Base-by-base conservation (phyloP, 2,329 filamentous ascomycete genomes). In the Endoconidiophora laricicola region DNA sequence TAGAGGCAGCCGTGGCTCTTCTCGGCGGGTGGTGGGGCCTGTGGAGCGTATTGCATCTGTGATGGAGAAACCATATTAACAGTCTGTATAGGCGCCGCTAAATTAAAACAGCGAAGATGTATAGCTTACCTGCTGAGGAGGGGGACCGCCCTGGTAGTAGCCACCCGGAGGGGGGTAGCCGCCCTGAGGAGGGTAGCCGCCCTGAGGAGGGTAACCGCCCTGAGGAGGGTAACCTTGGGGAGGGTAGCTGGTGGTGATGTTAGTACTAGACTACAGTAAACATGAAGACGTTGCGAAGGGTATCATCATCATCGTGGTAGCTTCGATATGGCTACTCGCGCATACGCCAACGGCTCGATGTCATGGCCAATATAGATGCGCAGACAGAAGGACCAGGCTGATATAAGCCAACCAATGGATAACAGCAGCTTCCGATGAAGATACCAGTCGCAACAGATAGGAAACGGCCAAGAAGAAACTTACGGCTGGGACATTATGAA, bases 1-100 rank as follows among this genome's bases (percentile, higher is more conserved):
- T 65, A 65, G 45, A 67, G 57, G 52, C 65, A 68, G 42, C 65
- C 65, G 55, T 65, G 63, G 55, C 63, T 65, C 61, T 66, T 66
- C 54, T 66, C 63, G 12, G 26, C 26, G 14, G 44, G 61, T 18
- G 50, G 41, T 45, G 63, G 63, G n/a, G 60, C 56, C 36, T 57
- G 54, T 45, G 58, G 59, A 49, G 60, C 59, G 42, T 65, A 64
- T 39, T 61, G 56, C 63, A 65, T 64, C 59, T 63, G 49, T 38
- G 4, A 33, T 33, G 26, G 12, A 33, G 26, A 33, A 10, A 33
- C 7, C 26, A 33, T 33, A 20, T 20, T 43, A 43, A 10, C 7
- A 18, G 40, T 40, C 20, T 16, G 44, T 24, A 44, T 46, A 6
- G 22, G 14, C 22, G 20, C 10, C n/a, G 12, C 14, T n/a, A 5